Base-by-base conservation (phyloP, 129 eudicot genomes). In the Chrysanthemum lavandulifolium region DNA sequence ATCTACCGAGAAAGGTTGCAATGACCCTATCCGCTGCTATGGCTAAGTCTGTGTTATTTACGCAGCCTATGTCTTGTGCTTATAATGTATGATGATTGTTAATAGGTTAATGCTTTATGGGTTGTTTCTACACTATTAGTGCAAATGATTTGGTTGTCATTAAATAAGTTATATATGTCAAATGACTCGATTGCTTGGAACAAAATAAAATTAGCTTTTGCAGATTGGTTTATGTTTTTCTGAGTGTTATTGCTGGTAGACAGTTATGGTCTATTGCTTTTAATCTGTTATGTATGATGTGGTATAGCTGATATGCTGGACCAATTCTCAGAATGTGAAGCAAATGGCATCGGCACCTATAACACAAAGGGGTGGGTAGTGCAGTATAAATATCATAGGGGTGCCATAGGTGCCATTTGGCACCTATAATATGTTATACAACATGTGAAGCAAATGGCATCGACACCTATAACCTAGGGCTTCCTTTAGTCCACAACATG, bases 11-110 rank as follows among this genome's bases (percentile, higher is more conserved):
- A 89, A 92, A 76, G 92, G 98, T 40, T 92, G 96, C 86, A 89
- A 87, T 31, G 98, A 92, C 71, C 98, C 98, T 5, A 92, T 92
- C 11, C 84, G 96, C 11, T 92, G 98, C 83, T 92, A 92, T 29
- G 98, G 98, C 49, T 90, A 54, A 85, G 36, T 70, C 0, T 13
- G 18, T 68, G 47, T 61, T 40, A 40, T 40, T 40, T 6, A 10
- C 10, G 1, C 45, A 7, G 9, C 45, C 45, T 36, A 6, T 5
- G 29, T 25, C 29, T 14, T 29, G n/a, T 14, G n/a, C 12, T 65
- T 43, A 43, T 64, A 64, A 31, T 36, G 51, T 65, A 33, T 62
- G 33, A 65, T 65, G 69, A 13, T 65, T 64, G 69, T 64, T 64
- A 64, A 64, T 64, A 33, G 53, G 52, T 64, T 14, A 31, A 40